Conservation (phyloP, 2,329 filamentous ascomycete genomes). For the Aspergillus fumigatiaffinis region DNA sequence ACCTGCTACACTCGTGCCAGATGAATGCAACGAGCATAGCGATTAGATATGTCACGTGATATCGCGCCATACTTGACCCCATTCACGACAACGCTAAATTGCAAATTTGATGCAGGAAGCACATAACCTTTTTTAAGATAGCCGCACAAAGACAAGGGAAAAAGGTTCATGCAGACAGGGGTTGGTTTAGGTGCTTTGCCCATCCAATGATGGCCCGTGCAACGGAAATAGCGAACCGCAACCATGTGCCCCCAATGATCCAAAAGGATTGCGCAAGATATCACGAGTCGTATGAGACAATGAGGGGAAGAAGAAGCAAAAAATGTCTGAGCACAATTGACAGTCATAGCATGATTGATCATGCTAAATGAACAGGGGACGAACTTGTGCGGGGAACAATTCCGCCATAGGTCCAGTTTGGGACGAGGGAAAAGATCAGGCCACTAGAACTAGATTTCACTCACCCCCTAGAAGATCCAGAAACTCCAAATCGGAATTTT, state of each 20-base stretch:
- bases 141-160: slow-evolving; percentile 6
- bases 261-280: background rate
- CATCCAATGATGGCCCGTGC: slow-evolving; percentile 12
- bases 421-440: background rate
- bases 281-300: background rate
- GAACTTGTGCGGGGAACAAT: background rate
- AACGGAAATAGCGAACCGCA: slow-evolving; percentile 9
- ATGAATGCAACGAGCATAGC: background rate
- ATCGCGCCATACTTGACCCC: slow-evolving; percentile 29
- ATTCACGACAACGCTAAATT: slow-evolving; percentile 14
- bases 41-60: slow-evolving; percentile 28
- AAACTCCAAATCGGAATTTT: slow-evolving; percentile 35
- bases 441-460: slow-evolving; percentile 16
- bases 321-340: slow-evolving; percentile 1
- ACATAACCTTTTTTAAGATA: slow-evolving; percentile 8
- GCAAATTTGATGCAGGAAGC: slow-evolving; percentile 4
- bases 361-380: background rate
- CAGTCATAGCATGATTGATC: background rate
- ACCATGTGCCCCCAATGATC: background rate
- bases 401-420: slow-evolving; percentile 1
- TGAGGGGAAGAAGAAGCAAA: slow-evolving; percentile 1
- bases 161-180: slow-evolving; percentile 10
- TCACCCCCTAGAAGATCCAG: slow-evolving; percentile 41
- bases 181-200: background rate
- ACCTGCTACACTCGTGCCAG: background rate